These are phyloP conservation scores for Hypoxylon sp. DNA, from an alignment of 2,329 filamentous ascomycete genomes.

Conservation along the genomic window DNA sequence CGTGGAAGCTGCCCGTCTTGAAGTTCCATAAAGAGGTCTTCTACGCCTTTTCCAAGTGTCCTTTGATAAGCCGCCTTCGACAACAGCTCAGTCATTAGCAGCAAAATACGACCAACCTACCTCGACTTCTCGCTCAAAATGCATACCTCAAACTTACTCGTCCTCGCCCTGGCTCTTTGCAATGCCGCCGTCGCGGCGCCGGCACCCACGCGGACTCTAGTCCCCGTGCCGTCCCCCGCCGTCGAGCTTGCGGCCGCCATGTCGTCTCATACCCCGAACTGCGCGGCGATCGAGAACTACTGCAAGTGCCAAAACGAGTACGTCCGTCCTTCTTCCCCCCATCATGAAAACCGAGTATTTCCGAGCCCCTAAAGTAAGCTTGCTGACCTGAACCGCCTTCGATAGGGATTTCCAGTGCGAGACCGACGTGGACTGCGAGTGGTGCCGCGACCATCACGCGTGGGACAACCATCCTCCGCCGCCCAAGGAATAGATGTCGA, in stretches of 20 bases:
- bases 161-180: slow-evolving; percentile 27
- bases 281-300: slow-evolving; percentile 33
- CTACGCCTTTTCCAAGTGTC: too few species aligned
- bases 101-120: neutral
- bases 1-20: too few species aligned
- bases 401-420: slow-evolving; percentile 42
- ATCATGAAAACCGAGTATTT: neutral
- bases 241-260: slow-evolving; percentile 3
- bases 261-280: slow-evolving; percentile 33
- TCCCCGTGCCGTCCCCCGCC: neutral
- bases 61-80: too few species aligned
- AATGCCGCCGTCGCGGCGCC: slow-evolving; percentile 32
- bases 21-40: too few species aligned
- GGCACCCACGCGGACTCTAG: slow-evolving; percentile 6
- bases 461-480: slow-evolving; percentile 17
- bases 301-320: slow-evolving; percentile 39
- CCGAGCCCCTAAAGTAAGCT: too few species aligned
- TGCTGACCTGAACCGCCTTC: neutral
- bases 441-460: slow-evolving; percentile 37
- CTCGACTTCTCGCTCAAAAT: slow-evolving; percentile 21
- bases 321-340: neutral
- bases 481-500: neutral
- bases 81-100: too few species aligned
- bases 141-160: slow-evolving; percentile 26
- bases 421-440: slow-evolving; percentile 41